Base-by-base conservation (phyloP, 2,329 filamentous ascomycete genomes). In the Ascochyta koolunga region DNA sequence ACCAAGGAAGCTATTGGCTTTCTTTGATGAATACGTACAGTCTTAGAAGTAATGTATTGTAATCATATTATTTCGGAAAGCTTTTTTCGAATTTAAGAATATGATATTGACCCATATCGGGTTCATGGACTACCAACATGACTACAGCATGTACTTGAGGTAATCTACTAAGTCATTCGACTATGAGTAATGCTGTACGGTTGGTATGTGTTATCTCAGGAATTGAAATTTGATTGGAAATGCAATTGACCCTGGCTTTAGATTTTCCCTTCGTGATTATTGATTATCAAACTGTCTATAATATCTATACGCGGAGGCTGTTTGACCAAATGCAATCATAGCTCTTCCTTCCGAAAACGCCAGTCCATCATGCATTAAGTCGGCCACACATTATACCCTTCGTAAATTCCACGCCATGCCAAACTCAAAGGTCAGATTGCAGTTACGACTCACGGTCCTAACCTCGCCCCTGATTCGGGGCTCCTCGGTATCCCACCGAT, bases 381-480 rank as follows among this genome's bases (percentile, higher is more conserved):
- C 43, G 36, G 47, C 19, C 41, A 39, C 32, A 37, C 41, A 48
- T 50, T 54, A 49, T 50, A 27, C 21, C 37, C 35, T 32, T 35
- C 37, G n/a, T 38, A 18, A 42, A 22, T 16, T 11, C 15, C n/a
- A 15, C 3, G 40, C 38, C 25, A 41, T 37, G 46, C 21, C 38
- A 38, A 39, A 21, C 19, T 9, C 10, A 22, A 37, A 22, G 18
- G 16, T 22, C 24, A 22, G 22, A 16, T 32, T 22, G 19, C 8
- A 19, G 45, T 15, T 5, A 5, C 7, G 6, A 11, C 21, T 36
- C 45, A 71, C 10, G 68, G 68, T 6, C 69, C 70, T 16, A 71
- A 58, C 50, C 69, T 60, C 36, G 67, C 64, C n/a, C 67, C 69
- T 2, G 58, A 46, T n/a, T 71, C 69, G 2, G 71, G 68, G 58